Evolutionary conservation across 345 rosid genomes (phyloP), one percentile per base, ranked within the genome.

Genomic region (Lepidium didymum): DNA sequence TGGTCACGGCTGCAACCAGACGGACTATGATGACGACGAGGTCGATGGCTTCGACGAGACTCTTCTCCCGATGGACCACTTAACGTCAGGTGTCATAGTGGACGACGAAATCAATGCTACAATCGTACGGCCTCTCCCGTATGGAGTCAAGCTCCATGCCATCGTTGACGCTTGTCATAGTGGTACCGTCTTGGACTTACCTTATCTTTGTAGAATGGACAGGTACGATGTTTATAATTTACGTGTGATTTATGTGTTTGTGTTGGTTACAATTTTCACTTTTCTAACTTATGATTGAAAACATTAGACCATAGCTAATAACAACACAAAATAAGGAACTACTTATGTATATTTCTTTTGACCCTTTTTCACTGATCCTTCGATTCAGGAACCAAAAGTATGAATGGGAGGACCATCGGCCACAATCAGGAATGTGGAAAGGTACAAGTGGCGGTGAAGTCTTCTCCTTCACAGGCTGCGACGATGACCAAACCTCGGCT

Each of bases 391-490:
- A 16, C 1, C 93, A 93, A 69, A 78, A 41, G 10, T 86, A 83
- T 66, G 55, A 36, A 0, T 93, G 98, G 98, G 97, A 85, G 76
- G 96, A 93, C 64, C 96, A 90, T 54, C 83, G 87, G 23, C 93
- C 98, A 21, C 81, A 75, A 61, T 73, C 91, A 5, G 98, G 97
- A 19, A 72, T 41, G 38, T 83, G 96, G 96, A 93, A 90, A 82
- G 97, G 97, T 40, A 90, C 97, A 25, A 87, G 80, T 49, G 98
- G 98, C 13, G 97, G 98, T 15, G 96, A 90, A 61, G 96, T 81
- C 43, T 67, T 90, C 67, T 93, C 90, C 41, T 90, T 93, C 70
- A 93, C 97, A 8, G 98, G 96, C 49, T 90, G 97, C 47, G 96
- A 87, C 41, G 98, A 93, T 66, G 57, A 86, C 83, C 94, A 93